Percentiles rank a stretch among this genome's conserved stretches.
phyloP scores from a whole-genome alignment of 805 yeast species.

The Allodekkera sacchari region DNA sequence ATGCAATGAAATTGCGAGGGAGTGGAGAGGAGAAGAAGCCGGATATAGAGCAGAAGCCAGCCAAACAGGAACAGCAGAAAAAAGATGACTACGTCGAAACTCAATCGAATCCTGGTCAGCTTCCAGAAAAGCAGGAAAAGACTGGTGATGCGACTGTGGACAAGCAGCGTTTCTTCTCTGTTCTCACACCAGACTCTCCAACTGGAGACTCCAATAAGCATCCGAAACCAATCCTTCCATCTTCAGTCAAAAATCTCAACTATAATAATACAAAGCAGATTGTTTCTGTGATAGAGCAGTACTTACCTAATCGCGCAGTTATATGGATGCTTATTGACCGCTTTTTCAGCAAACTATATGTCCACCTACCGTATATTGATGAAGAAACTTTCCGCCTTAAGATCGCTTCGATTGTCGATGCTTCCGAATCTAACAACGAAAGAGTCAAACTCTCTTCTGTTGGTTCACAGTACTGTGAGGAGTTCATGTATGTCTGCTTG shows the following conservation, averaged over 20 bases:
- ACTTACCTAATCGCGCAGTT: conserved; percentile 46
- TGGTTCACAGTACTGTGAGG: conserved; percentile 30
- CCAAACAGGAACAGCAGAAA: too few species aligned
- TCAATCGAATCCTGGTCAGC: too few species aligned
- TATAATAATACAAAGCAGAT: conserved; percentile 33
- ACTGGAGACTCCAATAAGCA: conserved; percentile 12
- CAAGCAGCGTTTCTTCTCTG: neutral
- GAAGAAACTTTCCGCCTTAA: conserved; percentile 41
- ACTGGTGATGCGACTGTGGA: too few species aligned
- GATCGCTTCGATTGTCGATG: conserved; percentile 37
- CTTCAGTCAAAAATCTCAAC: conserved; percentile 27
- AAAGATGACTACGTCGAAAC: too few species aligned
- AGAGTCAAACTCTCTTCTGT: conserved; percentile 12
- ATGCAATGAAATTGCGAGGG: too few species aligned
- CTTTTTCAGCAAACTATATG: conserved; percentile 51
- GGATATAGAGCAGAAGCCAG: too few species aligned
- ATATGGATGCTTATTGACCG: conserved; percentile 50
- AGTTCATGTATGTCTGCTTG: conserved; percentile 43
- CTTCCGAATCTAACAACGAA: conserved; percentile 22
- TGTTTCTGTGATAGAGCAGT: conserved; percentile 32
- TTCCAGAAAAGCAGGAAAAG: too few species aligned
- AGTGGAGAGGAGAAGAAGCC: too few species aligned
- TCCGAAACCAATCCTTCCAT: conserved; percentile 22
- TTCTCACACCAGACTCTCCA: conserved; percentile 1
- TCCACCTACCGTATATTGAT: conserved; percentile 61